Percentiles rank a stretch among this genome's conserved stretches.
phyloP scores from a whole-genome alignment of 225 moss, liverwort and hornwort genomes.

The Pleurozium schreberi region DNA sequence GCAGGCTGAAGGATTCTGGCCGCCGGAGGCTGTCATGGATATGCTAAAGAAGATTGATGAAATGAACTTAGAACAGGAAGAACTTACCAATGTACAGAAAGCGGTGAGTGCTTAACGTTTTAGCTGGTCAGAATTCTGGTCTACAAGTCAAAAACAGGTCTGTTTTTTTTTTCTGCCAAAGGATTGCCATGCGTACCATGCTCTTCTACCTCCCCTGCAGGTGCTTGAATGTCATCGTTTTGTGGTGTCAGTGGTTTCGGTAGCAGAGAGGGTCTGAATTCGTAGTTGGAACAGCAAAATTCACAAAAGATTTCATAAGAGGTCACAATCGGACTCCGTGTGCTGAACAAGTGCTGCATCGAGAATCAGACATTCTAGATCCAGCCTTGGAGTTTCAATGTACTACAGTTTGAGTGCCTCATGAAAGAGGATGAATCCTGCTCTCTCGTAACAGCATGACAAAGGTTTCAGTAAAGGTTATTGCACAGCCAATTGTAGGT shows the following conservation, averaged over 20 bases:
- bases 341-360: not conserved
- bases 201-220: not conserved
- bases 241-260: not conserved
- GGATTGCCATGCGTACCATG: not conserved
- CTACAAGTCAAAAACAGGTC: not conserved
- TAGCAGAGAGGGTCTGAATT: not conserved
- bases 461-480: not conserved
- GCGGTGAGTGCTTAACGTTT: constrained; percentile 17
- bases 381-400: not conserved
- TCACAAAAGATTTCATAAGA: not conserved
- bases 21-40: constrained; percentile 80
- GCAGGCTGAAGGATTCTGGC: constrained; percentile 87
- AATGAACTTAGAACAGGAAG: constrained; percentile 40
- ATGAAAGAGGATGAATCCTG: not conserved
- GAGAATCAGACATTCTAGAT: not conserved
- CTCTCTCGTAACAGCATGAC: not conserved
- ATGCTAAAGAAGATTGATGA: constrained; percentile 77
- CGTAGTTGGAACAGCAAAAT: not conserved
- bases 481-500: not conserved
- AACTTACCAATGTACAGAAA: constrained; percentile 1
- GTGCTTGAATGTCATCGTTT: not conserved
- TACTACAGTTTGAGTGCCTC: not conserved
- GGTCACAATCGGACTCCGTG: not conserved
- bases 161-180: not conserved
- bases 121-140: not conserved